phyloP scores from a whole-genome alignment of 2,329 filamentous ascomycete species.

The Penicillium sp. region DNA sequence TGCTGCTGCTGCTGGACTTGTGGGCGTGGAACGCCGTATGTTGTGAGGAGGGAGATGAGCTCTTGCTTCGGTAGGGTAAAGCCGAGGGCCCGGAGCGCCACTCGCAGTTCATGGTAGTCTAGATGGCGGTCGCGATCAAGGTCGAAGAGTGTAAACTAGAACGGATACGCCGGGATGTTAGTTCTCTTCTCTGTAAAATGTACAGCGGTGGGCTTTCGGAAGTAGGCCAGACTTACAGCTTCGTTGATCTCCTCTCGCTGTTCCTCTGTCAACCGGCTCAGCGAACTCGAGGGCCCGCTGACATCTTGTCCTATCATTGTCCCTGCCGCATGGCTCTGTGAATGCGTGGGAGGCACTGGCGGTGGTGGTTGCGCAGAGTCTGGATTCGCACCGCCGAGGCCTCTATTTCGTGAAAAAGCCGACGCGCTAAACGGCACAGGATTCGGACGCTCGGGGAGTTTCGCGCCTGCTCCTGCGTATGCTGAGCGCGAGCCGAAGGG shows the following conservation, averaged over 20 bases:
- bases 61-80: constrained; percentile 87
- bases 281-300: constrained; percentile 41
- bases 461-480: constrained; percentile 45
- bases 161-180: not conserved
- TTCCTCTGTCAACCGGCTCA: constrained; percentile 70
- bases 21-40: constrained; percentile 70
- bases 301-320: constrained; percentile 25
- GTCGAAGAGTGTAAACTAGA: constrained; percentile 88
- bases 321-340: constrained; percentile 30
- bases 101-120: constrained; percentile 97
- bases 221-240: constrained; percentile 58
- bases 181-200: not conserved
- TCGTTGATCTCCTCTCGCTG: constrained; percentile 91
- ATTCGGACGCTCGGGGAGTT: constrained; percentile 49
- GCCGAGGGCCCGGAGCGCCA: constrained; percentile 90
- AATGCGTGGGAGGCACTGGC: constrained; percentile 35
- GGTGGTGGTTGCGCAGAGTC: constrained; percentile 23
- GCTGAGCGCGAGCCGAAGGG: constrained; percentile 54
- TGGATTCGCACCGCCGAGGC: constrained; percentile 23
- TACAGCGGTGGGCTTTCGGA: not conserved
- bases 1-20: constrained; percentile 40
- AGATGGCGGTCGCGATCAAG: constrained; percentile 91
- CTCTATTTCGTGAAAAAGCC: constrained; percentile 40
- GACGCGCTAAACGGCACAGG: constrained; percentile 40
- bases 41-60: constrained; percentile 73